phyloP scores from a whole-genome alignment of 2,329 filamentous ascomycete species.

The Cercospora sp. region DNA sequence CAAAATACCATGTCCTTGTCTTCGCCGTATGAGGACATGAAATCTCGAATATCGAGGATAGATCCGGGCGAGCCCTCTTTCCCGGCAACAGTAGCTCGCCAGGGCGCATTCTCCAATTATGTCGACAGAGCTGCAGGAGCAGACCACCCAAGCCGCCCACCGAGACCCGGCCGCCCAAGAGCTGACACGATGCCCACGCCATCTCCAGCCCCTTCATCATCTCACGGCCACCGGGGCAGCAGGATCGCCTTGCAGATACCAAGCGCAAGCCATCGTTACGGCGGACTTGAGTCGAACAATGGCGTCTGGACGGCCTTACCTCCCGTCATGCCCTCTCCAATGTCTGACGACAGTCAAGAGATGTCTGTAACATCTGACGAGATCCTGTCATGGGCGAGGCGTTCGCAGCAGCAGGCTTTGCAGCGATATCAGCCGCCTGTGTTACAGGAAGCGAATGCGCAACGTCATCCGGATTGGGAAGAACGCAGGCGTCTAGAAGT shows the following conservation, averaged over 20 bases:
- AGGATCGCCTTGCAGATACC: background rate
- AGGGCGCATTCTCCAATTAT: background rate
- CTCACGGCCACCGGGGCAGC: background rate
- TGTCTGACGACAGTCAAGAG: background rate
- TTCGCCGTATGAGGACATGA: background rate
- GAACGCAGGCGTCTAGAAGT: background rate
- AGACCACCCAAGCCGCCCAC: background rate
- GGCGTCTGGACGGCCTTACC: background rate
- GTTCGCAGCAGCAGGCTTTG: background rate
- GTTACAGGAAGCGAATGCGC: background rate
- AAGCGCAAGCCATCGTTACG: background rate
- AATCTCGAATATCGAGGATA: slow-evolving; percentile 7
- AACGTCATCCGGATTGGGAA: background rate
- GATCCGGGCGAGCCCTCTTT: background rate
- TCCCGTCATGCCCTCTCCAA: background rate
- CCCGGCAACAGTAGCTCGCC: background rate
- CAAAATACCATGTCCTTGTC: background rate
- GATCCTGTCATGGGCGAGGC: background rate
- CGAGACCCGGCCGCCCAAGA: background rate
- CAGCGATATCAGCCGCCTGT: background rate
- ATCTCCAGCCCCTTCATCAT: background rate
- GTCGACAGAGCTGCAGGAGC: background rate
- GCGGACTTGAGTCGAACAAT: background rate
- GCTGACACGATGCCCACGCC: background rate
- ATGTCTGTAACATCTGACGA: background rate